Evolutionary conservation across 108 stramenopile species (phyloP).

Genomic region (Mediolabrus comicus): DNA sequence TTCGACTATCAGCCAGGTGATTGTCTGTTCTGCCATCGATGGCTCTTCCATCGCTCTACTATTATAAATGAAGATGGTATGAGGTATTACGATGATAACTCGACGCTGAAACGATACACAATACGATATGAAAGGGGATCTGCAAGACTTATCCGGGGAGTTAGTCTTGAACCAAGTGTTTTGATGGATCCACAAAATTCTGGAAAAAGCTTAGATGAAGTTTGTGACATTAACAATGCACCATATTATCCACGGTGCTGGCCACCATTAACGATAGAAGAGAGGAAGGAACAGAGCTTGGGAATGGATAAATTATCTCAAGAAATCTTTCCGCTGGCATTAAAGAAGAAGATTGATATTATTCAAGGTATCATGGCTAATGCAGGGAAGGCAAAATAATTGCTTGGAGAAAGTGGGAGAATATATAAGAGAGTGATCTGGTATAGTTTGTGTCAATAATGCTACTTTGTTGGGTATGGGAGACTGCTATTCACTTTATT

Average conservation of each 20-base stretch:
- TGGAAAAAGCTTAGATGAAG: slow-evolving; percentile 22
- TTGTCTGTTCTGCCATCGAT: slow-evolving; percentile 27
- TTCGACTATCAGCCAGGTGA: slow-evolving; percentile 31
- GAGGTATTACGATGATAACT: slow-evolving; percentile 2
- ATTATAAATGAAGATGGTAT: slow-evolving; percentile 15
- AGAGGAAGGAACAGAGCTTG: not conserved
- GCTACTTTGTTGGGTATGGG: too few relatives aligned
- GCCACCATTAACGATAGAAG: slow-evolving; percentile 4
- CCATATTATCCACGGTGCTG: slow-evolving; percentile 20
- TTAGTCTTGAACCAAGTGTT: slow-evolving; percentile 9
- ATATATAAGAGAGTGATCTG: too few relatives aligned
- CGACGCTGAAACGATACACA: slow-evolving; percentile 28
- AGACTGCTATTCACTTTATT: too few relatives aligned
- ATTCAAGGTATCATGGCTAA: too few relatives aligned
- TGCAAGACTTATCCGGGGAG: slow-evolving; percentile 25
- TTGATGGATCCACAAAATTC: slow-evolving; percentile 19
- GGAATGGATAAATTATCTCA: not conserved
- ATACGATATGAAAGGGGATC: slow-evolving; percentile 36
- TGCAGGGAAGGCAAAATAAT: too few relatives aligned
- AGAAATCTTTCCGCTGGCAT: not conserved
- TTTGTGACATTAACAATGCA: slow-evolving; percentile 4
- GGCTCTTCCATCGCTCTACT: slow-evolving; percentile 36
- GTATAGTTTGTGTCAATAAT: too few relatives aligned
- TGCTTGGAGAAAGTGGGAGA: too few relatives aligned
- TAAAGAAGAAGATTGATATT: not conserved